Percentiles rank a stretch among this genome's conserved stretches.
Evolutionary conservation across 768 basidiomycete genomes (phyloP).

Genomic region (Brasilioporus rufonigricans): DNA sequence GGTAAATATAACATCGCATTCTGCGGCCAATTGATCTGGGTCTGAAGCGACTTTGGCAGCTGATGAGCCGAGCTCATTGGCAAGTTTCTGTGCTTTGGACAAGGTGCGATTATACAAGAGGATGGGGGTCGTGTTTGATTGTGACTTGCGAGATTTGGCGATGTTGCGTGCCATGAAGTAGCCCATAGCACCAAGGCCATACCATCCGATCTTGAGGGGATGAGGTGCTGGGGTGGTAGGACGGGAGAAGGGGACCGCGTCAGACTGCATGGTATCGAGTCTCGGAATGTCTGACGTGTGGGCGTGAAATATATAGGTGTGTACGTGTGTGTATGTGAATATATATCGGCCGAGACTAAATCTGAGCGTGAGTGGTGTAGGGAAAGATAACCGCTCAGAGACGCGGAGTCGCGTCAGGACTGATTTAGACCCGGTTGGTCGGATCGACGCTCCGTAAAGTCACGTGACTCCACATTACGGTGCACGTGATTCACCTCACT

Average conservation of each 20-base stretch:
- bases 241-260: slow-evolving; percentile 52
- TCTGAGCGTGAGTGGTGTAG: neutral
- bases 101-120: slow-evolving; percentile 75
- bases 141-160: slow-evolving; percentile 47
- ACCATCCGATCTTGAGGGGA: slow-evolving; percentile 42
- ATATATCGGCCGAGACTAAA: neutral
- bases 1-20: slow-evolving; percentile 76
- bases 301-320: slow-evolving; percentile 1
- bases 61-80: slow-evolving; percentile 51
- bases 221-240: slow-evolving; percentile 44
- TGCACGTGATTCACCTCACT: slow-evolving; percentile 15
- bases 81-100: slow-evolving; percentile 57
- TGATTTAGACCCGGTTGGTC: neutral
- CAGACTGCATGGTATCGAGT: slow-evolving; percentile 10
- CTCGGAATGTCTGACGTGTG: slow-evolving; percentile 5
- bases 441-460: neutral
- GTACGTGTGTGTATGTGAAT: slow-evolving; percentile 1
- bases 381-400: neutral
- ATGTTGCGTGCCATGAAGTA: slow-evolving; percentile 78
- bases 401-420: too few species aligned
- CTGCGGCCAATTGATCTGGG: slow-evolving; percentile 55
- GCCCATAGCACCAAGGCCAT: slow-evolving; percentile 66
- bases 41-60: slow-evolving; percentile 55
- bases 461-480: slow-evolving; percentile 4
- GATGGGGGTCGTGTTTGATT: slow-evolving; percentile 47